Evolutionary conservation across 1,284 basidiomycete species (phyloP).

Genomic region (Ceraceosorus guamensis): DNA sequence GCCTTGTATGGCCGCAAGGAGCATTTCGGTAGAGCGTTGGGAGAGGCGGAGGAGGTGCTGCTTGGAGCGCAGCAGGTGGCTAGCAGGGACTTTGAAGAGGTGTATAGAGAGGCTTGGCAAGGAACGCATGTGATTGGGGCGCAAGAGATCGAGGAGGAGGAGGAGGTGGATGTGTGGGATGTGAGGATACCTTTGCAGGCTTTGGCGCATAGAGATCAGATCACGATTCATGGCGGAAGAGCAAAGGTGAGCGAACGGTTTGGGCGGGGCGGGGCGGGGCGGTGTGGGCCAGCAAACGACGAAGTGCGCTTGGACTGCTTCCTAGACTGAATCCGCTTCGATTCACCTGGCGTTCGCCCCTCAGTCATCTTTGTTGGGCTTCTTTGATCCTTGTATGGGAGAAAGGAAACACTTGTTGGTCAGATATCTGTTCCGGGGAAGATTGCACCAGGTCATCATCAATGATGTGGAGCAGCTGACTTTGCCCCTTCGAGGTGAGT

Average conservation of each 20-base stretch:
- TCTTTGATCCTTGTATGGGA: slow-evolving; percentile 67
- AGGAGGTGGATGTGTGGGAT: slow-evolving; percentile 58
- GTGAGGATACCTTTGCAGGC: slow-evolving; percentile 75
- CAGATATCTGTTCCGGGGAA: slow-evolving; percentile 66
- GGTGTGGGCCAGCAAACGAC: slow-evolving; percentile 1
- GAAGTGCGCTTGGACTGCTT: background rate
- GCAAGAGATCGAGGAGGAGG: slow-evolving; percentile 12
- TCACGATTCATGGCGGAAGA: slow-evolving; percentile 69
- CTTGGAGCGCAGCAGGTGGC: slow-evolving; percentile 5
- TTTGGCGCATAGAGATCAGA: slow-evolving; percentile 67
- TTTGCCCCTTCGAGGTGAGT: slow-evolving; percentile 8
- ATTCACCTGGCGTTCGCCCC: slow-evolving; percentile 27
- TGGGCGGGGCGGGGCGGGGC: no score
- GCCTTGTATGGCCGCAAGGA: slow-evolving; percentile 56
- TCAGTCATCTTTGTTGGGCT: slow-evolving; percentile 64
- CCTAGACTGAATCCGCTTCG: slow-evolving; percentile 11
- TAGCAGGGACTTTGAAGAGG: background rate
- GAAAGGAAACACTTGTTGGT: slow-evolving; percentile 63
- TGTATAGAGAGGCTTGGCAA: slow-evolving; percentile 10
- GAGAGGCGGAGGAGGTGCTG: slow-evolving; percentile 4
- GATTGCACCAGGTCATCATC: slow-evolving; percentile 67
- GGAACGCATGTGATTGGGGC: slow-evolving; percentile 4
- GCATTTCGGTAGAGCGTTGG: slow-evolving; percentile 9
- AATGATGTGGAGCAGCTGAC: slow-evolving; percentile 29
- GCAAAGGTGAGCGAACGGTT: slow-evolving; percentile 49